These are phyloP conservation scores for Brachypodium distachyon DNA, from an alignment of 202 grass and related monocot genomes.

Conservation along the genomic window DNA sequence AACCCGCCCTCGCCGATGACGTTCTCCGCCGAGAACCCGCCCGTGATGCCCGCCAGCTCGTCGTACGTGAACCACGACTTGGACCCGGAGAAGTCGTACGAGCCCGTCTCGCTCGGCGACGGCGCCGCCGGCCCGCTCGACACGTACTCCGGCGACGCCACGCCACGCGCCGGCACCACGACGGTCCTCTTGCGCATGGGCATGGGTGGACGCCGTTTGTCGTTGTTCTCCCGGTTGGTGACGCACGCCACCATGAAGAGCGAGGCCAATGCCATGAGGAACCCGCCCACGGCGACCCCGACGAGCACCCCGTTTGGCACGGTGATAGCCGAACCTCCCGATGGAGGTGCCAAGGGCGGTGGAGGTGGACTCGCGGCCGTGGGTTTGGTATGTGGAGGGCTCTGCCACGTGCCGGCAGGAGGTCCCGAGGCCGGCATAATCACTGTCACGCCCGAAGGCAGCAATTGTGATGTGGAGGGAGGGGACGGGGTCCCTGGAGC, in stretches of 20 bases:
- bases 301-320: constrained; percentile 10
- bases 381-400: not conserved
- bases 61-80: constrained; percentile 65
- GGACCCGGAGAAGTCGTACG: constrained; percentile 30
- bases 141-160: constrained; percentile 26
- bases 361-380: not conserved
- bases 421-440: not conserved
- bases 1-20: constrained; percentile 84
- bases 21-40: constrained; percentile 47
- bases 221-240: not conserved
- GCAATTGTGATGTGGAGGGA: not conserved
- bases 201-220: not conserved
- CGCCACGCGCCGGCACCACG: constrained; percentile 24
- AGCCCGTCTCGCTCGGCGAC: constrained; percentile 12
- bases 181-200: not conserved
- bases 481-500: not conserved
- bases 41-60: constrained; percentile 52
- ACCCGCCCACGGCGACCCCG: constrained; percentile 29
- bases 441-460: not conserved
- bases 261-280: constrained; percentile 19
- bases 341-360: not conserved
- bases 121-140: constrained; percentile 24
- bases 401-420: not conserved
- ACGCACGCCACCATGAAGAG: constrained; percentile 17
- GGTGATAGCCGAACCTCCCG: not conserved